Evolutionary conservation across 495 filamentous ascomycete genomes (phyloP).

Genomic region (Talaromyces adpressus): DNA sequence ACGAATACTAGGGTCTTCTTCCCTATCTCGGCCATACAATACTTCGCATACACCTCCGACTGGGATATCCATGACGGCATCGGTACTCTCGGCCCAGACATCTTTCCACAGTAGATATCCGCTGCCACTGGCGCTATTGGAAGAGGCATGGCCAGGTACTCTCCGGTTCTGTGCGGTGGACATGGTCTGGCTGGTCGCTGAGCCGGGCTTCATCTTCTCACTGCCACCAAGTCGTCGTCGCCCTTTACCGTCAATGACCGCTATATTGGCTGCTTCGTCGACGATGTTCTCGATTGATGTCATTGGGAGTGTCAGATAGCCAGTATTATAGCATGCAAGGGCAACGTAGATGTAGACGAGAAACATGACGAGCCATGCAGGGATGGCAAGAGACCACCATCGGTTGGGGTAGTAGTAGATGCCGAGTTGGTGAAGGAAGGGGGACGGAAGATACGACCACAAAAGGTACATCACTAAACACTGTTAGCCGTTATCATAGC

Average conservation of each 20-base stretch:
- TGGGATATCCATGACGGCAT: slow-evolving; percentile 96
- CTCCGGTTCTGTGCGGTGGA: slow-evolving; percentile 39
- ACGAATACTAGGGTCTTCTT: slow-evolving; percentile 19
- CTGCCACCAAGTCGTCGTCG: slow-evolving; percentile 42
- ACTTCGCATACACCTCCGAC: slow-evolving; percentile 97
- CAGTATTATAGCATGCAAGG: slow-evolving; percentile 83
- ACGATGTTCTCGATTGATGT: slow-evolving; percentile 82
- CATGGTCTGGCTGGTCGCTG: slow-evolving; percentile 40
- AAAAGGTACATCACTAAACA: slow-evolving; percentile 71
- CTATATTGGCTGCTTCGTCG: slow-evolving; percentile 81
- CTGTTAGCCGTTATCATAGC: neutral
- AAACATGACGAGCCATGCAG: slow-evolving; percentile 80
- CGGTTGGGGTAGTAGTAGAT: slow-evolving; percentile 96
- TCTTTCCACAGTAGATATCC: slow-evolving; percentile 58
- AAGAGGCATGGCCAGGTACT: slow-evolving; percentile 20
- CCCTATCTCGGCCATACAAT: slow-evolving; percentile 40
- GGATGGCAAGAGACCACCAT: slow-evolving; percentile 94
- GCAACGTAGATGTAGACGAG: slow-evolving; percentile 93
- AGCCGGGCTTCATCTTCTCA: slow-evolving; percentile 38
- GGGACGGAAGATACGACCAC: slow-evolving; percentile 89
- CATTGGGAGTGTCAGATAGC: slow-evolving; percentile 77
- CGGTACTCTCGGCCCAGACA: slow-evolving; percentile 87
- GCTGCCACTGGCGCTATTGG: slow-evolving; percentile 9
- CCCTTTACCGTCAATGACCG: slow-evolving; percentile 69
- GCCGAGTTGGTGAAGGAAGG: slow-evolving; percentile 85